Conservation (phyloP, 768 basidiomycete genomes). For the Dentipellis fragilis region DNA sequence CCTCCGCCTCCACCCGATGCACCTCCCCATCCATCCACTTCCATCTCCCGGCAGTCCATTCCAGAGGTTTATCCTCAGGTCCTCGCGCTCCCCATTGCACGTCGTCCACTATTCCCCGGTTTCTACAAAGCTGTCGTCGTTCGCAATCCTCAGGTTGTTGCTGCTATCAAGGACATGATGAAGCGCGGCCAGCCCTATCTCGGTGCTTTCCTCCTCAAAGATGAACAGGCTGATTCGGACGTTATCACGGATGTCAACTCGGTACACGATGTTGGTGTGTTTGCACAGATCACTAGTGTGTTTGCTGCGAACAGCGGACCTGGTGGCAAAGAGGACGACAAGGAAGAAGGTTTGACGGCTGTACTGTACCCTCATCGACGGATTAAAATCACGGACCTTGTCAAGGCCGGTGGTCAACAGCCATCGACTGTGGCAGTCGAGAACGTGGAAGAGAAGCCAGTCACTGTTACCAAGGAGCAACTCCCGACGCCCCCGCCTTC, state of each 20-base stretch:
- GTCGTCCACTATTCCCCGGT: constrained; percentile 91
- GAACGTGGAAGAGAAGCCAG: constrained; percentile 19
- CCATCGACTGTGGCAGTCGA: constrained; percentile 25
- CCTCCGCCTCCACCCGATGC: constrained; percentile 28
- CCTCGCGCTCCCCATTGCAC: constrained; percentile 89
- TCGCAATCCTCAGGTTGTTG: constrained; percentile 81
- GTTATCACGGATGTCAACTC: constrained; percentile 81
- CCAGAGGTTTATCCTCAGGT: constrained; percentile 91
- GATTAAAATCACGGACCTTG: constrained; percentile 79
- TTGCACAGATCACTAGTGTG: constrained; percentile 93
- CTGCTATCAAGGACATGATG: constrained; percentile 94
- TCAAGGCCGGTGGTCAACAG: constrained; percentile 48
- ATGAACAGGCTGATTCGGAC: constrained; percentile 87
- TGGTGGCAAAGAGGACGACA: constrained; percentile 54
- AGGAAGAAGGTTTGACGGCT: constrained; percentile 87
- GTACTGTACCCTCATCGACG: constrained; percentile 90
- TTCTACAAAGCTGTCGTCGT: constrained; percentile 98
- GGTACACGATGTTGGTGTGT: constrained; percentile 90
- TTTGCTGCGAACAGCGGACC: constrained; percentile 52
- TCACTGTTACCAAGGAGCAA: constrained; percentile 33
- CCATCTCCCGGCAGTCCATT: constrained; percentile 78
- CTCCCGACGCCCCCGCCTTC: constrained; percentile 37
- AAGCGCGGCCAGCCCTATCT: constrained; percentile 94
- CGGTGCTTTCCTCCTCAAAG: constrained; percentile 93
- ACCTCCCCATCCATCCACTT: constrained; percentile 30